Base-by-base conservation (phyloP, 352 stramenopile species). In the Phytophthora agathidicida region DNA sequence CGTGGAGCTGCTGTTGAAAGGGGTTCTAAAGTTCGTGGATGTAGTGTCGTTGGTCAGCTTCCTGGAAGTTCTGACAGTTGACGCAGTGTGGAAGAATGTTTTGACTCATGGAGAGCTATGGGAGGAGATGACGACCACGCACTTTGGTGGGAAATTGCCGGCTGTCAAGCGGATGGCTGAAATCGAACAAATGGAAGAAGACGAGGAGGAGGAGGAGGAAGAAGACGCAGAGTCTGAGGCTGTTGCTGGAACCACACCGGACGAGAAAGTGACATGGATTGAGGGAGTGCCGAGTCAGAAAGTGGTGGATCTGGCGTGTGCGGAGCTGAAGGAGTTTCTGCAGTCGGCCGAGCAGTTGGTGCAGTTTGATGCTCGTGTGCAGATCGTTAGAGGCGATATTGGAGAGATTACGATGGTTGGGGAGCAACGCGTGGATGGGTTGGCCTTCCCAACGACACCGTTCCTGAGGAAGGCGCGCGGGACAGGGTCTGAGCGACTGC, bases 331-430 rank as follows among this genome's bases (percentile, higher is more conserved):
- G 1, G 58, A 69, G 14, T 83, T 82, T 26, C 36, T 83, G 11
- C 37, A 47, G 8, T 80, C 73, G 5, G 31, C 60, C 0, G 41
- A 71, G 23, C 62, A 83, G 17, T 63, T 65, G 65, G 36, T 60
- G 17, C 65, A 75, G 14, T 87, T 87, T 66, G 42, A 73, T 8
- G 11, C 61, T 0, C 42, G 45, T 8, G 59, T 87, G 30, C 23
- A 65, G 9, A 66, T 87, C 5, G 32, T 87, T 8, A 37, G 59
- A 45, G 77, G 65, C 5, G 69, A 84, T 45, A 83, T 84, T 56
- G 63, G 61, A 10, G 32, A 65, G 11, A 81, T 87, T 26, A 22
- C 60, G 22, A 48, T 5, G 5, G 31, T 81, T 5, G 57, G 49
- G 3, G 50, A 36, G 7, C 47, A 60, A 33, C 9, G n/a, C 1